phyloP scores from a whole-genome alignment of 169 alveolate species.

The Eimeria praecox region DNA sequence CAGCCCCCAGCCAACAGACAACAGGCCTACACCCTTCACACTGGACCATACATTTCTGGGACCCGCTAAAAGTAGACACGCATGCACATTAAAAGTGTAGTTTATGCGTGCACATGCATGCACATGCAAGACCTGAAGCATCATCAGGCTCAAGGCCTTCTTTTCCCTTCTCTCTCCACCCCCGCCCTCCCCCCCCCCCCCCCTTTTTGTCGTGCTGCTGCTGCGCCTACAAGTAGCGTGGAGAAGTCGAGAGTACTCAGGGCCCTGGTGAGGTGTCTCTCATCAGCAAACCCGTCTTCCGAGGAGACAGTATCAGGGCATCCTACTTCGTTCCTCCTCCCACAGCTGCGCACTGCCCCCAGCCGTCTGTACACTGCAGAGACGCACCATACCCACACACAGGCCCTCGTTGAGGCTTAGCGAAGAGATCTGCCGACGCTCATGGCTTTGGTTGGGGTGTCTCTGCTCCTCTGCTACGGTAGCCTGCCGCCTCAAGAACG shows the following conservation, averaged over 20 bases:
- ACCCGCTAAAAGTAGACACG: not conserved
- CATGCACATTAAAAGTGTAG: not conserved
- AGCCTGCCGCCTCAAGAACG: not conserved
- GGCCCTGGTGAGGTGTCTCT: conserved; percentile 37
- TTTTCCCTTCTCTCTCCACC: not conserved
- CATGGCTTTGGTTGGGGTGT: not conserved
- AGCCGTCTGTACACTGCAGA: conserved; percentile 69
- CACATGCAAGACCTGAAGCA: not conserved
- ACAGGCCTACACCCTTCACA: not conserved
- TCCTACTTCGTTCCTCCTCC: not conserved
- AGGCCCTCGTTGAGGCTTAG: not conserved
- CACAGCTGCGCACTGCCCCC: conserved; percentile 2
- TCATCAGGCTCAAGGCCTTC: not conserved
- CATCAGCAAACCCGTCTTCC: not conserved
- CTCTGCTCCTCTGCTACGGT: not conserved
- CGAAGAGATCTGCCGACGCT: not conserved
- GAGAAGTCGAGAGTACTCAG: not conserved
- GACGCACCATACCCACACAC: not conserved
- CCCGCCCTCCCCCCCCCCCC: not conserved
- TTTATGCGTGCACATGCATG: not conserved
- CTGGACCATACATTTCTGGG: not conserved
- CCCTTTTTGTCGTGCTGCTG: not conserved
- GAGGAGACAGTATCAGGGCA: not conserved
- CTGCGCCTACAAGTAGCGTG: conserved; percentile 54
- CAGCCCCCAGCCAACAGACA: not conserved